Evolutionary conservation across 1,284 basidiomycete species (phyloP).

Genomic region (Pseudozyma sp.): DNA sequence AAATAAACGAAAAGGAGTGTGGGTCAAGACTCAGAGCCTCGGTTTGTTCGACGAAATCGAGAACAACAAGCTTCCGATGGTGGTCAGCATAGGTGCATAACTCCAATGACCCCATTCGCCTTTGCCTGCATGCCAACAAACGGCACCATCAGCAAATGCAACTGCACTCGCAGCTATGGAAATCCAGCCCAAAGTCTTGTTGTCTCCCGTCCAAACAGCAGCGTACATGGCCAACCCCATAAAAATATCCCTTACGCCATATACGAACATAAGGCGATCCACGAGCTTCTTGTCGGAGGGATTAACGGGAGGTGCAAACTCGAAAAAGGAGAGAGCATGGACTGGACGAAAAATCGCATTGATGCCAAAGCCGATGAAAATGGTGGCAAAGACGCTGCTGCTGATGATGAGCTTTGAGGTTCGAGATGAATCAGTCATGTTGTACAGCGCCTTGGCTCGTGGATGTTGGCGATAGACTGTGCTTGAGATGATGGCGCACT

Average conservation of each 20-base stretch:
- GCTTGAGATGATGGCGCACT: too few relatives aligned
- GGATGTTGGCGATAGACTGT: too few relatives aligned
- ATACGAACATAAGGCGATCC: not conserved
- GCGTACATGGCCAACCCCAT: conserved; percentile 4
- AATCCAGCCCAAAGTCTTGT: not conserved
- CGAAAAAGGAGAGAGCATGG: not conserved
- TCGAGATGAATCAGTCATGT: not conserved
- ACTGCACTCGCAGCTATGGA: not conserved
- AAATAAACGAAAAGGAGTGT: too few relatives aligned
- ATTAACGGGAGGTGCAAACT: too few relatives aligned
- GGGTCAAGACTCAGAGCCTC: too few relatives aligned
- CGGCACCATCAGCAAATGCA: conserved; percentile 3
- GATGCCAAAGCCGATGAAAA: conserved; percentile 2
- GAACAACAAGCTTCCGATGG: too few relatives aligned
- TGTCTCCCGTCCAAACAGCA: not conserved
- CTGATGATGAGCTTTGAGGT: not conserved
- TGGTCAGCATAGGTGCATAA: not conserved
- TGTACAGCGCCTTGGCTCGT: too few relatives aligned
- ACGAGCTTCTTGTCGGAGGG: not conserved
- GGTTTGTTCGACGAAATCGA: too few relatives aligned
- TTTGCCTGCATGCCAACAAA: not conserved
- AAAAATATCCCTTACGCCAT: conserved; percentile 4
- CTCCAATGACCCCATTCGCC: conserved; percentile 3
- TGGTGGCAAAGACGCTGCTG: conserved; percentile 3
- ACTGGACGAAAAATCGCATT: not conserved